Percentiles rank a stretch among this genome's conserved stretches.
phyloP scores from a whole-genome alignment of 2,329 filamentous ascomycete genomes.

The Fusarium pilosicola region DNA sequence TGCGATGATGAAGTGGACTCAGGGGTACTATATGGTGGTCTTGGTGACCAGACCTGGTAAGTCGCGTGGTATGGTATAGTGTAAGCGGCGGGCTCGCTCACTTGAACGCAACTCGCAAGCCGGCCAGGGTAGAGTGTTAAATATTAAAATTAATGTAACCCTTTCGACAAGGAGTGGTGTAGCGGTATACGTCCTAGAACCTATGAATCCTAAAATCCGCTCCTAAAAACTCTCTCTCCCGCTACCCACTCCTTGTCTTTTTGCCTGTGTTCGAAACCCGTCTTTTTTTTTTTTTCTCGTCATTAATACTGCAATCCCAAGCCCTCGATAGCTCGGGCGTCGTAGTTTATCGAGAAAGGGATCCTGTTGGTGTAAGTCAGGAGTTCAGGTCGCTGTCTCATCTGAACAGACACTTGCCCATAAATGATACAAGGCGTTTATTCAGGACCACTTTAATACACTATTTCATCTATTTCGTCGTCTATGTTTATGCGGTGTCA shows the following conservation, averaged over 20 bases:
- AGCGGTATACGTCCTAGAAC: slow-evolving; percentile 7
- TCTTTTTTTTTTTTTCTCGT: neutral
- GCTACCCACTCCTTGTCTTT: slow-evolving; percentile 1
- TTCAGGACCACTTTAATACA: accelerated
- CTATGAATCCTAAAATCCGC: neutral
- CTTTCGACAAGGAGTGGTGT: neutral
- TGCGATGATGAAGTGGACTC: neutral
- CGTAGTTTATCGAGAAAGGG: too few relatives aligned
- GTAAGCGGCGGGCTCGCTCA: neutral
- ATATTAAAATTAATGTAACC: neutral
- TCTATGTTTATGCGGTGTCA: accelerated
- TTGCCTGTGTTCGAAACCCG: neutral
- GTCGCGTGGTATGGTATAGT: neutral
- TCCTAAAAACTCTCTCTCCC: slow-evolving; percentile 12
- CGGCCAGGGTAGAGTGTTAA: neutral
- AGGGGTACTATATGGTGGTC: neutral
- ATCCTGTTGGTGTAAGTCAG: neutral
- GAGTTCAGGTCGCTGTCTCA: neutral
- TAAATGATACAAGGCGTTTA: accelerated
- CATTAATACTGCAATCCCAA: neutral
- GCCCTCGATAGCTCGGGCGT: neutral
- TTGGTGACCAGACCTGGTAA: neutral
- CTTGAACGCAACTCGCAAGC: neutral
- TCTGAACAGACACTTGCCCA: too few relatives aligned
- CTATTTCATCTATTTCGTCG: neutral